Evolutionary conservation across 768 basidiomycete genomes (phyloP).

Genomic region (Royoungia palumana): DNA sequence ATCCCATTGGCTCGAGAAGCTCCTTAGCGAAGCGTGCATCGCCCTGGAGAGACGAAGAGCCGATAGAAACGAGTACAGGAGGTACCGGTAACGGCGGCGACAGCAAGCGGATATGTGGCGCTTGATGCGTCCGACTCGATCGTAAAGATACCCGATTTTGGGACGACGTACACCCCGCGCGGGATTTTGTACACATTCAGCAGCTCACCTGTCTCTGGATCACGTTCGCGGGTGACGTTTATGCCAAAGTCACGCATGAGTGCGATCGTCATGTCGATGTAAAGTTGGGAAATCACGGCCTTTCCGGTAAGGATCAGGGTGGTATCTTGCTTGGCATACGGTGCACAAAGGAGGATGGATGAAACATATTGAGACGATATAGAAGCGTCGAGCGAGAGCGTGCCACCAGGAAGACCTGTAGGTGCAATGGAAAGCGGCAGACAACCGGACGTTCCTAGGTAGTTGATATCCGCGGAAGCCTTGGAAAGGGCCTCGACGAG

Average conservation of each 20-base stretch:
- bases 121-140: slow-evolving; percentile 96
- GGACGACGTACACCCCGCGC: slow-evolving; percentile 72
- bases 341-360: slow-evolving; percentile 93
- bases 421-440: slow-evolving; percentile 86
- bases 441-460: slow-evolving; percentile 77
- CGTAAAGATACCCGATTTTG: slow-evolving; percentile 58
- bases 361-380: slow-evolving; percentile 99
- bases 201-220: slow-evolving; percentile 53
- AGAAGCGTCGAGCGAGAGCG: slow-evolving; percentile 84
- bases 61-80: slow-evolving; percentile 93
- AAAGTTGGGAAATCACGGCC: slow-evolving; percentile 96
- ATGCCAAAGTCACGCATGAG: slow-evolving; percentile 97
- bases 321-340: slow-evolving; percentile 82
- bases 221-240: slow-evolving; percentile 61
- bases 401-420: slow-evolving; percentile 76
- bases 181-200: slow-evolving; percentile 89
- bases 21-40: slow-evolving; percentile 94
- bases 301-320: slow-evolving; percentile 90
- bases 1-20: slow-evolving; percentile 94
- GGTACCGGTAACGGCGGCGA: slow-evolving; percentile 97
- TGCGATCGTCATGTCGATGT: slow-evolving; percentile 99
- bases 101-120: slow-evolving; percentile 95
- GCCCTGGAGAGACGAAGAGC: slow-evolving; percentile 88
- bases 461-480: slow-evolving; percentile 78
- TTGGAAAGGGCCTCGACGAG: slow-evolving; percentile 83